A percentile compares a stretch with the other conserved stretches of the same genome.
Conservation (phyloP, 331 rosid genomes). For the Acacia concinna region DNA sequence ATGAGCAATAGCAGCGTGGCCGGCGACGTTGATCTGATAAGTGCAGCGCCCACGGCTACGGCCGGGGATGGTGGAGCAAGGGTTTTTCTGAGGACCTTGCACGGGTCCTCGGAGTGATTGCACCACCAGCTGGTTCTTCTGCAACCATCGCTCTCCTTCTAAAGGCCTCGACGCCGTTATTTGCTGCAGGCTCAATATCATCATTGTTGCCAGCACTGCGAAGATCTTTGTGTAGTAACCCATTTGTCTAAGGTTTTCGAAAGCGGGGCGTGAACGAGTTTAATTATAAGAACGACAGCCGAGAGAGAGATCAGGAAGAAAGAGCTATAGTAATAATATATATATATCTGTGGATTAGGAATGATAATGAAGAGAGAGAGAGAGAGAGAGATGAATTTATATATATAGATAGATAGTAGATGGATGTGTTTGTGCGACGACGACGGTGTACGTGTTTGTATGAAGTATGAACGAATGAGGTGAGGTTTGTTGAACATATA, state of each 20-base stretch:
- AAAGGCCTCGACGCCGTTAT: slow-evolving; percentile 39
- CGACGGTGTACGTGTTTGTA: neutral
- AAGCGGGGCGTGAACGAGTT: neutral
- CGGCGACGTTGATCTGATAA: slow-evolving; percentile 32
- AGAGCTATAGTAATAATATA: neutral
- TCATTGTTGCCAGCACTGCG: slow-evolving; percentile 10
- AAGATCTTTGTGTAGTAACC: slow-evolving; percentile 19
- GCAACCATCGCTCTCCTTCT: slow-evolving; percentile 29
- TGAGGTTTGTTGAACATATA: neutral
- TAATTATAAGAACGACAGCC: neutral
- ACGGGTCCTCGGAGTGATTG: slow-evolving; percentile 47
- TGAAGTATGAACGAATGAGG: neutral
- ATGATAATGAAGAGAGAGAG: neutral
- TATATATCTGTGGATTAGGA: neutral
- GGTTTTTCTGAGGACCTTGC: slow-evolving; percentile 20
- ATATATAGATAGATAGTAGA: too few relatives aligned
- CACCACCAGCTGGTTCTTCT: neutral
- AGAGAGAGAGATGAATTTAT: neutral
- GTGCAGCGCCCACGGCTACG: slow-evolving; percentile 47
- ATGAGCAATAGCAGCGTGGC: neutral
- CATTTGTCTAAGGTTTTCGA: neutral
- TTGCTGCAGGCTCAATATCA: slow-evolving; percentile 23
- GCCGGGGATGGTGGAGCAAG: slow-evolving; percentile 46
- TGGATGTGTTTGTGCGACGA: neutral
- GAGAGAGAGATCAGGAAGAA: neutral